Base-by-base conservation (phyloP, 2,329 filamentous ascomycete species). In the Phialophora expanda region DNA sequence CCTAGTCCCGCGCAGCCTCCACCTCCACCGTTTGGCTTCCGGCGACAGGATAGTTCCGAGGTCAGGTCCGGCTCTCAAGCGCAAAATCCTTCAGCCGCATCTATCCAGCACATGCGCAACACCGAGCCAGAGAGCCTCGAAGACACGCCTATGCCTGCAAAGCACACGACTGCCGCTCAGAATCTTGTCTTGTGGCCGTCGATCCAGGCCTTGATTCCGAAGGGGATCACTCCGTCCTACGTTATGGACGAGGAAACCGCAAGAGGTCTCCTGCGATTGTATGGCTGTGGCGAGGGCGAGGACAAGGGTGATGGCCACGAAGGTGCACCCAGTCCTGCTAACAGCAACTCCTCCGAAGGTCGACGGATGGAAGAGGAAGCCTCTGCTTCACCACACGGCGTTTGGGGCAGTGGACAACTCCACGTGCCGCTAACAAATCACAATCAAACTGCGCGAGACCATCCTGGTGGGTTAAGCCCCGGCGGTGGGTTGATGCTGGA, bases 101-200 rank as follows among this genome's bases (percentile, higher is more conserved):
- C 62, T 69, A 60, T 56, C 69, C 71, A 62, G 69, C 74, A 70
- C 14, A 82, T 62, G 59, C 11, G 83, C 86, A 6, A 80, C 78
- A 12, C 84, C 84, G 61, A 69, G 20, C 0, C 57, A 9, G 75
- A 78, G 32, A 76, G 77, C 30, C 87, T 87, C 38, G 38, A 44
- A 55, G 84, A 88, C 70, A 85, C 90, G 14, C 86, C 90, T 1
- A 91, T 96, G 63, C 91, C 92, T 0, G 86, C 89, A 30, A 91
- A 96, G 71, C 94, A 98, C 74, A 96, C 92, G 0, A 97, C 93
- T 0, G 87, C 92, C n/a, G 93, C 93, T 0, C 91, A 95, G 58
- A 86, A 93, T 68, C 81, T 98, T 20, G 80, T 98, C 30, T 83
- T 85, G 55, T 93, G 90, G 88, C 85, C 85, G 0, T 85, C 88